Conservation (phyloP, 257 asterid genomes). For the Jacaranda copaia region DNA sequence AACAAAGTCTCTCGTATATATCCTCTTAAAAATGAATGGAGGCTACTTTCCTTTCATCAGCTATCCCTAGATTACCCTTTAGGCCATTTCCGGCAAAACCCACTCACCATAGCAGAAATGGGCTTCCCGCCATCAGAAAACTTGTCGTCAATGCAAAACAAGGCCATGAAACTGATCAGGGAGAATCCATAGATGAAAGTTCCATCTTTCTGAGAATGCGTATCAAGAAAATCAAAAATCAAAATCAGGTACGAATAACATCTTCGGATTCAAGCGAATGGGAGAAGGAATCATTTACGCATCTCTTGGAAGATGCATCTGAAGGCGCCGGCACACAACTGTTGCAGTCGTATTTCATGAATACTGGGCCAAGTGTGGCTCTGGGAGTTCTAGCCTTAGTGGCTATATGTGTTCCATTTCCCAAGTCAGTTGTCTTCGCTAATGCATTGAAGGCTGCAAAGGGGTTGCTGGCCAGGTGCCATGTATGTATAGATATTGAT, state of each 20-base stretch:
- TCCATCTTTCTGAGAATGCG: constrained; percentile 48
- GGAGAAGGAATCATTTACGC: no score
- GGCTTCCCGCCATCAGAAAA: not conserved
- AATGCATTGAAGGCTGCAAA: constrained; percentile 33
- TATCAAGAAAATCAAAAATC: constrained; percentile 42
- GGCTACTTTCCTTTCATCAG: constrained; percentile 1
- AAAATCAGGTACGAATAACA: not conserved
- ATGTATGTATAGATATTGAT: constrained; percentile 39
- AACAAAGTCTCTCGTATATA: not conserved
- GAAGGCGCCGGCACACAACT: constrained; percentile 44
- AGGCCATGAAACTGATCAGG: constrained; percentile 1
- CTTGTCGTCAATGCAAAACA: constrained; percentile 33
- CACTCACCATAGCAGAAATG: constrained; percentile 5
- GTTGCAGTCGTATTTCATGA: constrained; percentile 48
- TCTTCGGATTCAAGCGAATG: constrained; percentile 44
- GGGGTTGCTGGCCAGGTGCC: constrained; percentile 38
- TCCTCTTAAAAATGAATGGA: constrained; percentile 26
- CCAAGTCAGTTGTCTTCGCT: constrained; percentile 30
- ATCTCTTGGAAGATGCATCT: no score
- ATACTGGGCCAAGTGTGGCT: constrained; percentile 56
- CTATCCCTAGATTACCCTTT: not conserved
- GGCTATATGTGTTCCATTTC: constrained; percentile 40
- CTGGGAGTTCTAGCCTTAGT: constrained; percentile 45
- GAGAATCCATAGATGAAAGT: constrained; percentile 41
- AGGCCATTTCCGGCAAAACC: not conserved